A percentile compares a stretch with the other conserved stretches of the same genome.
phyloP scores from a whole-genome alignment of 2,329 filamentous ascomycete genomes.

The Alternaria brassicicola region DNA sequence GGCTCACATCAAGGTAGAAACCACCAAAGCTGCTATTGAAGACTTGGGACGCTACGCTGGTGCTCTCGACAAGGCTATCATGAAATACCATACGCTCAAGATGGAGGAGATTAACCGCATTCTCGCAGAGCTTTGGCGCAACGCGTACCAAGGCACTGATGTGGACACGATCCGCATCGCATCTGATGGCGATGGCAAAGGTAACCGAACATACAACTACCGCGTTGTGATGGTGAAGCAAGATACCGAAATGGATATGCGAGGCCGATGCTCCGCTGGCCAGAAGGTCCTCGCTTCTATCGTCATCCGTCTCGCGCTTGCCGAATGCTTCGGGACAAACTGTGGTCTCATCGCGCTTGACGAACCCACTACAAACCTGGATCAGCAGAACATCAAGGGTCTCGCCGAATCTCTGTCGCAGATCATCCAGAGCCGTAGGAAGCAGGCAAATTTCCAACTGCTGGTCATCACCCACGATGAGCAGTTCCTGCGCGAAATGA shows the following conservation, averaged over 20 bases:
- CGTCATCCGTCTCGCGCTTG: constrained; percentile 93
- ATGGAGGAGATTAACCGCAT: constrained; percentile 99
- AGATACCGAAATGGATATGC: constrained; percentile 99
- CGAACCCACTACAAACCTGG: constrained; percentile 96
- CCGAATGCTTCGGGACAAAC: constrained; percentile 94
- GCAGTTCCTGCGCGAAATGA: constrained; percentile 91
- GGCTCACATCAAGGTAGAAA: constrained; percentile 85
- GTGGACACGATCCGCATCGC: constrained; percentile 96
- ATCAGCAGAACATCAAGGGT: constrained; percentile 90
- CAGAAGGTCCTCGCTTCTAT: constrained; percentile 97
- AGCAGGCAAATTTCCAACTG: constrained; percentile 94
- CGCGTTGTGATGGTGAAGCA: constrained; percentile 97
- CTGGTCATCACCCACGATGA: constrained; percentile 99
- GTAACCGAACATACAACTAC: constrained; percentile 92
- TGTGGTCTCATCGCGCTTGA: constrained; percentile 96
- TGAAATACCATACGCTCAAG: constrained; percentile 94
- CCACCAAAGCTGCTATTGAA: constrained; percentile 89
- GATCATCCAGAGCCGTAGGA: constrained; percentile 82
- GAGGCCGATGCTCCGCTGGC: constrained; percentile 92
- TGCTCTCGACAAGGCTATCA: constrained; percentile 93
- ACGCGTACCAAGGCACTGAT: constrained; percentile 95
- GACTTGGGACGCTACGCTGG: constrained; percentile 82
- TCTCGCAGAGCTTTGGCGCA: constrained; percentile 94
- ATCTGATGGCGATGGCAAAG: constrained; percentile 81
- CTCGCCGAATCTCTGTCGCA: constrained; percentile 82